Evolutionary conservation across 1,284 basidiomycete species (phyloP).

Genomic region (Melampsora abietis-canadensis): DNA sequence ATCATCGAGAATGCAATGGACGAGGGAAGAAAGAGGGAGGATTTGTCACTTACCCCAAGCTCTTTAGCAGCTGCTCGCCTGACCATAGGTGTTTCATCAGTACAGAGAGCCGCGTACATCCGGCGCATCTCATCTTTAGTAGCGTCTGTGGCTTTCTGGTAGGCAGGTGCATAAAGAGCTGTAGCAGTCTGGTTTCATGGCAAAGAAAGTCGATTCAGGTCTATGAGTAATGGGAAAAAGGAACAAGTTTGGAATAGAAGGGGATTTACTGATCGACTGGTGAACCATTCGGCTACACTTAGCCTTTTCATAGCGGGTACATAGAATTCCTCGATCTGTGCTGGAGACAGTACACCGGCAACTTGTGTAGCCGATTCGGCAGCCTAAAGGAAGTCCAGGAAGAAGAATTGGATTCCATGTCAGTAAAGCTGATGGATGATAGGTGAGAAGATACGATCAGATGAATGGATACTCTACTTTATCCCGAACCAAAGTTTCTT

Average conservation of each 20-base stretch:
- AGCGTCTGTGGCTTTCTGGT: slow-evolving; percentile 68
- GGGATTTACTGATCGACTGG: slow-evolving; percentile 59
- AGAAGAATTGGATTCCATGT: slow-evolving; percentile 6
- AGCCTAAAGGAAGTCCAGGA: slow-evolving; percentile 62
- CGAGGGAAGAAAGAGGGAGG: slow-evolving; percentile 8
- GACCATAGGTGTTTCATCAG: slow-evolving; percentile 99
- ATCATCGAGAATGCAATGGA: neutral
- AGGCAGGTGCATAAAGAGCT: slow-evolving; percentile 89
- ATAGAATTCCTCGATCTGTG: slow-evolving; percentile 85
- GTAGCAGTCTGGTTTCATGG: slow-evolving; percentile 84
- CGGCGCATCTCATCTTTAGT: slow-evolving; percentile 87
- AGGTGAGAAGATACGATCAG: slow-evolving; percentile 32
- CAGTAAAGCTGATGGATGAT: slow-evolving; percentile 41
- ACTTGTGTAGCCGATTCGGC: slow-evolving; percentile 95
- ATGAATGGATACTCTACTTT: slow-evolving; percentile 64
- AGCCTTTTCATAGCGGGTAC: slow-evolving; percentile 87
- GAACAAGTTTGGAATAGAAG: neutral
- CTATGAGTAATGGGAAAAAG: neutral
- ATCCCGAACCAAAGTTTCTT: slow-evolving; percentile 96
- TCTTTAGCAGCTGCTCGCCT: slow-evolving; percentile 92
- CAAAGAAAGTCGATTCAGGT: neutral
- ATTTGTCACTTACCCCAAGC: slow-evolving; percentile 71
- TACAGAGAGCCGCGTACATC: slow-evolving; percentile 75
- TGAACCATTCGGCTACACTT: slow-evolving; percentile 96
- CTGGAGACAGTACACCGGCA: slow-evolving; percentile 69